Evolutionary conservation across 2,329 filamentous ascomycete species (phyloP), one percentile per base, ranked within the genome.

Genomic region (Penicillium thymicola): DNA sequence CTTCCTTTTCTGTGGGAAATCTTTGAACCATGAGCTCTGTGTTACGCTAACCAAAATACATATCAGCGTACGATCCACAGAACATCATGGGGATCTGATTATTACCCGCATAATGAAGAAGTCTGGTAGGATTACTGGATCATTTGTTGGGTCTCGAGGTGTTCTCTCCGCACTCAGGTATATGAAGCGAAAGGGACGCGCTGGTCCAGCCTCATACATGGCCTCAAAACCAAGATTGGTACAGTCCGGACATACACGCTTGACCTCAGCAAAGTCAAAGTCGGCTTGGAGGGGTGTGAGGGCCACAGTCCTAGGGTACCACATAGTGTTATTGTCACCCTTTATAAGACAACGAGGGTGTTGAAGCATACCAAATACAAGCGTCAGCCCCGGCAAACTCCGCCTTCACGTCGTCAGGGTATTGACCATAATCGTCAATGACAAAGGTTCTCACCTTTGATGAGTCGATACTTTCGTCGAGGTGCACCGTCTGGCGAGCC

Each of bases 101-200:
- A 36, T 60, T 28, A 60, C 59, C 14, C 59, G 58, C 52, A 62
- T 62, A 7, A 58, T 21, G 10, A 58, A 51, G 34, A 58, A 62
- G 1, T 59, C 58, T 0, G 48, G 46, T 45, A 53, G 18, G 25
- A 59, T 23, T 2, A 23, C 27, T 9, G 59, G 76, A 50, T 68
- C 78, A 65, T 81, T 77, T 13, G 63, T 73, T 21, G 71, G 77
- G 45, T 84, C 81, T 1, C 79, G 74, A 59, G 77, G 74, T 2
- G 73, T 72, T 1, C 65, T 68, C 2, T 68, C 61, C 2, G 81
- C 82, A 59, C 81, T 84, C 57, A 79, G 72, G 62, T 82, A 82
- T 2, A 82, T 48, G 56, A 82, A 82, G 1, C 75, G 75, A 34
- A 82, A 70, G 0, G 79, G 76, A 16, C 11, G 63, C 2, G 48